Evolutionary conservation across 2,329 filamentous ascomycete genomes (phyloP), one percentile per base, ranked within the genome.

Genomic region (Arthrobotrys entomopaga): DNA sequence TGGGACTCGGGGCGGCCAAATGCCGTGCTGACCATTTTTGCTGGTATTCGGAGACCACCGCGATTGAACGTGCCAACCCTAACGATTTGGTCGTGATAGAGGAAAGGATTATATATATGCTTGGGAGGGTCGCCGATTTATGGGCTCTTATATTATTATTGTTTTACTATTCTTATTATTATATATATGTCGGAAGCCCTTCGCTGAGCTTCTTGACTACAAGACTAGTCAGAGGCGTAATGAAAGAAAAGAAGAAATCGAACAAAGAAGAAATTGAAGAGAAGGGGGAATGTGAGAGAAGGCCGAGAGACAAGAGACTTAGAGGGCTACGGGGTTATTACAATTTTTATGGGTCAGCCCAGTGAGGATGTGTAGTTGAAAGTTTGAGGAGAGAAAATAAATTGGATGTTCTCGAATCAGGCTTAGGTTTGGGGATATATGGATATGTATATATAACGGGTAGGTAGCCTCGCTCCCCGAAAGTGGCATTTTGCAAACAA

Each of bases 301-400:
- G 16, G 42, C 42, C 13, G 16, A 46, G 15, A 13, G 11, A 46
- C 1, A 46, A 6, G 15, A 46, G 42, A 46, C 42, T 46, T 46
- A 46, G 42, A 46, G 16, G 42, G 6, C 42, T 19, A 46, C 5
- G n/a, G 42, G 40, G 48, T 24, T 54, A 49, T 65, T 53, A 59
- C 59, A 22, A 72, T 49, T 61, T 48, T 34, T 42, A 61, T 73
- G 69, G 69, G 63, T 61, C 63, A 42, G 69, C 63, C 67, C 53
- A 72, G 53, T 38, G 19, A 64, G 57, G 58, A 46, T 15, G 42
- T n/a, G n/a, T n/a, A n/a, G n/a, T 13, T n/a, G 20, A n/a, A 19
- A 57, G 8, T 38, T 13, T 20, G 40, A 57, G 19, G 26, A 49
- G 56, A 34, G 40, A 40, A 54, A 38, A 20, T 53, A 42, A 50